Evolutionary conservation across 1,284 basidiomycete genomes (phyloP).

Genomic region (Pyrrhoderma lamaoense): DNA sequence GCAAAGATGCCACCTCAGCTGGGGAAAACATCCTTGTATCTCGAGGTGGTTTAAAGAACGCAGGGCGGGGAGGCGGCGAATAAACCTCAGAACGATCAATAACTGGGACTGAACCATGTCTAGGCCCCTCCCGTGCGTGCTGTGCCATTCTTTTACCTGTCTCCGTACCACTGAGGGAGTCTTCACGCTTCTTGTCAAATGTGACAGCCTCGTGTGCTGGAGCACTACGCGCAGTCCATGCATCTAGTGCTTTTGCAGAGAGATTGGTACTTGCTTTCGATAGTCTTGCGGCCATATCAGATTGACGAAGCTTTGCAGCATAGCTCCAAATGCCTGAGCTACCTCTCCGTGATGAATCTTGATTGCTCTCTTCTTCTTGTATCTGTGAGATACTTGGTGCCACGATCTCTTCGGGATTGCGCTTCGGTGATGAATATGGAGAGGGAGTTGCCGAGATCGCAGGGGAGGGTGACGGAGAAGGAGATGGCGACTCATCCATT

Average conservation of each 20-base stretch:
- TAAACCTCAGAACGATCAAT: conserved; percentile 35
- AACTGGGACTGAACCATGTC: conserved; percentile 38
- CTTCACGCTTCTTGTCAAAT: conserved; percentile 16
- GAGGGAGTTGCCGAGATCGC: conserved; percentile 14
- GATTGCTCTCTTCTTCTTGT: no score
- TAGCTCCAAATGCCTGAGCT: conserved; percentile 51
- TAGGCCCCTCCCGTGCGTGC: conserved; percentile 19
- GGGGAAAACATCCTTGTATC: conserved; percentile 43
- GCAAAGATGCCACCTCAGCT: conserved; percentile 20
- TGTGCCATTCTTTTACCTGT: not conserved
- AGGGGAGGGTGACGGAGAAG: conserved; percentile 27
- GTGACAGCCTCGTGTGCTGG: conserved; percentile 13
- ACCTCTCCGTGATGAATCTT: conserved; percentile 10
- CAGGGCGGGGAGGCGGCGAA: conserved; percentile 50
- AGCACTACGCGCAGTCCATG: conserved; percentile 32
- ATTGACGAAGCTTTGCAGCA: conserved; percentile 64
- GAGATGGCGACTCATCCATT: conserved; percentile 44
- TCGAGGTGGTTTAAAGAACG: conserved; percentile 49
- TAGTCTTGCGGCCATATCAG: conserved; percentile 58
- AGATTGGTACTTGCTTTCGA: conserved; percentile 70
- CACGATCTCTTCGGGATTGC: no score
- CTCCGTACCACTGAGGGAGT: conserved; percentile 10
- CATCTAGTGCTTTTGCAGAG: conserved; percentile 50
- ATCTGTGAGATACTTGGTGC: no score
- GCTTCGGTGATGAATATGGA: conserved; percentile 17